These are phyloP conservation scores for Irpex sp. DNA, from an alignment of 1,284 basidiomycete genomes.

Conservation along the genomic window DNA sequence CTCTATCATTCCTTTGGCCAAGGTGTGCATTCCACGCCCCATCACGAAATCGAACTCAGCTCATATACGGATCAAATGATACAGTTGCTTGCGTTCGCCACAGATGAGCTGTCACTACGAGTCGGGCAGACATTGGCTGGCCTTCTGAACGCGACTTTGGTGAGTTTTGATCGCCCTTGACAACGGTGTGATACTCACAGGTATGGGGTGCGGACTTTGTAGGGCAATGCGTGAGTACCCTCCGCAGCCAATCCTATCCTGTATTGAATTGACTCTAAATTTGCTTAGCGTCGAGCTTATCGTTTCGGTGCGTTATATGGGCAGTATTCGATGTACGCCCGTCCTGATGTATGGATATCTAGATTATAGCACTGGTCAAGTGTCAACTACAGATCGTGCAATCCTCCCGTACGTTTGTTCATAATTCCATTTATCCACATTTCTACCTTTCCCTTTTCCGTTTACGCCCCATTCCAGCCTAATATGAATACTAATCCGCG, in stretches of 20 bases:
- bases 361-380: conserved; percentile 81
- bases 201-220: conserved; percentile 4
- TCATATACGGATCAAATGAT: background rate
- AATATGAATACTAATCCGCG: conserved; percentile 15
- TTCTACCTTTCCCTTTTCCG: background rate
- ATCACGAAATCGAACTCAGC: conserved; percentile 1
- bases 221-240: conserved; percentile 74
- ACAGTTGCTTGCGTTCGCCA: conserved; percentile 83
- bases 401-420: conserved; percentile 58
- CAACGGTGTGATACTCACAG: conserved; percentile 2
- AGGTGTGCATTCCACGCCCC: conserved; percentile 36
- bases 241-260: background rate
- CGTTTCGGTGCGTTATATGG: conserved; percentile 56
- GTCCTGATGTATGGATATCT: conserved; percentile 20
- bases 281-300: conserved; percentile 70
- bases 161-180: conserved; percentile 30
- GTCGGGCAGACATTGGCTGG: conserved; percentile 86
- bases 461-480: conserved; percentile 3
- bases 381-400: conserved; percentile 84
- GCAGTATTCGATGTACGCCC: conserved; percentile 10
- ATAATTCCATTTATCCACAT: background rate
- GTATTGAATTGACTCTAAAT: conserved; percentile 1
- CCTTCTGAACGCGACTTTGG: conserved; percentile 83
- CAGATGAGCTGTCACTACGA: conserved; percentile 81
- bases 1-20: conserved; percentile 73